A percentile compares a stretch with the other conserved stretches of the same genome.
These are phyloP conservation scores for Beauveria medogensis DNA, from an alignment of 2,329 filamentous ascomycete genomes.

Conservation along the genomic window DNA sequence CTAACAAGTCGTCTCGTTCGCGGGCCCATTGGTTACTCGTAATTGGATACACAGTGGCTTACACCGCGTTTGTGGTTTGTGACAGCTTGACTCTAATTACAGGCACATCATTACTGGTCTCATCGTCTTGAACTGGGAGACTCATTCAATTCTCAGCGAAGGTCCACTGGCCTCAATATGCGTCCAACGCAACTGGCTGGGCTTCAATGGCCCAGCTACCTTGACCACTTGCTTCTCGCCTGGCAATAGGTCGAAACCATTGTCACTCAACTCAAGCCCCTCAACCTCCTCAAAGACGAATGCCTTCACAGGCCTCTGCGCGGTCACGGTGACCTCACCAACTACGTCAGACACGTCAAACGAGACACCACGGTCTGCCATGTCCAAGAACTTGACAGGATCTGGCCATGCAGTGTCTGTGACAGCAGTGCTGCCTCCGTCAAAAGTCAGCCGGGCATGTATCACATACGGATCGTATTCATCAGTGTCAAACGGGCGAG, in stretches of 20 bases:
- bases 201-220: constrained; percentile 4
- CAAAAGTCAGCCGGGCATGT: constrained; percentile 32
- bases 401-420: constrained; percentile 52
- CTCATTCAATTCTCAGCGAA: constrained; percentile 5
- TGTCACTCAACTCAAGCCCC: constrained; percentile 42
- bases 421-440: constrained; percentile 31
- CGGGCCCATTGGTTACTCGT: neutral
- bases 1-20: constrained; percentile 55
- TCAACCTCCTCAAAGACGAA: constrained; percentile 44
- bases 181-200: constrained; percentile 13
- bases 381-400: constrained; percentile 51
- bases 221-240: constrained; percentile 26
- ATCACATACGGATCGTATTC: constrained; percentile 40
- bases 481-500: constrained; percentile 23
- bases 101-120: neutral
- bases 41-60: neutral
- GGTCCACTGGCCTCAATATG: constrained; percentile 14
- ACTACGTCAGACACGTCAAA: constrained; percentile 25
- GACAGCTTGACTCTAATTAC: neutral
- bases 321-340: constrained; percentile 22
- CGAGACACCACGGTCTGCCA: constrained; percentile 32
- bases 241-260: constrained; percentile 50
- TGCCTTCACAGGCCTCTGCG: constrained; percentile 46
- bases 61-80: neutral
- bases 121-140: no score